phyloP scores from a whole-genome alignment of 768 basidiomycete genomes.

The Phylloporus sp. region DNA sequence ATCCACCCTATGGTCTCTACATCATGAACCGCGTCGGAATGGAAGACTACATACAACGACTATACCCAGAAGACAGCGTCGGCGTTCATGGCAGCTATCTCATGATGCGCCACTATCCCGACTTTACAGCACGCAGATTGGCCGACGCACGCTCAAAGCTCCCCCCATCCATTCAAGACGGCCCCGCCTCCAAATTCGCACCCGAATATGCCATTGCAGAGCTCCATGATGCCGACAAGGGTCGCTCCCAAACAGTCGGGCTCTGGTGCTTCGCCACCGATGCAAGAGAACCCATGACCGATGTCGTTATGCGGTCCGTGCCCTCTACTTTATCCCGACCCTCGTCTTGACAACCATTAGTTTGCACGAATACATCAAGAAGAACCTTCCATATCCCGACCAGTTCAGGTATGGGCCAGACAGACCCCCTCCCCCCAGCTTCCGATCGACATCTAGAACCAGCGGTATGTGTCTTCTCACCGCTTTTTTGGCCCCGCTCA shows the following conservation, averaged over 20 bases:
- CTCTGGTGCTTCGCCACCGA: slow-evolving; percentile 73
- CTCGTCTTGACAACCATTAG: slow-evolving; percentile 29
- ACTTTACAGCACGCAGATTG: slow-evolving; percentile 52
- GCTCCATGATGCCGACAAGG: slow-evolving; percentile 47
- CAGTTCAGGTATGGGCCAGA: slow-evolving; percentile 66
- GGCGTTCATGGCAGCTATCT: slow-evolving; percentile 55
- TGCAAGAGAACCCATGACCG: slow-evolving; percentile 64
- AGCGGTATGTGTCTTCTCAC: slow-evolving; percentile 19
- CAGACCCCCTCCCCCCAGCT: slow-evolving; percentile 57
- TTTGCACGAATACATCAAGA: slow-evolving; percentile 61
- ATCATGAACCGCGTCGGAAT: slow-evolving; percentile 78
- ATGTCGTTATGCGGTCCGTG: slow-evolving; percentile 62
- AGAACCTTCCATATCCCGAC: slow-evolving; percentile 65
- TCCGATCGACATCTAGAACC: slow-evolving; percentile 29
- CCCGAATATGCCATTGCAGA: slow-evolving; percentile 40
- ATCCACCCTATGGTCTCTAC: slow-evolving; percentile 82
- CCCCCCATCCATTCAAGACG: slow-evolving; percentile 24
- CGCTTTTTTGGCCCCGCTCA: slow-evolving; percentile 3
- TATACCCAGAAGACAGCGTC: slow-evolving; percentile 77
- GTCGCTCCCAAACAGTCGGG: slow-evolving; percentile 54
- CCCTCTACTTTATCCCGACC: background rate
- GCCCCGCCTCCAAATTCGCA: slow-evolving; percentile 43
- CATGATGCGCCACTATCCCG: slow-evolving; percentile 69
- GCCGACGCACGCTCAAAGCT: slow-evolving; percentile 29
- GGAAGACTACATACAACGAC: slow-evolving; percentile 68